phyloP scores from a whole-genome alignment of 2,329 filamentous ascomycete species.

The Rhytidhysteron rufulum region DNA sequence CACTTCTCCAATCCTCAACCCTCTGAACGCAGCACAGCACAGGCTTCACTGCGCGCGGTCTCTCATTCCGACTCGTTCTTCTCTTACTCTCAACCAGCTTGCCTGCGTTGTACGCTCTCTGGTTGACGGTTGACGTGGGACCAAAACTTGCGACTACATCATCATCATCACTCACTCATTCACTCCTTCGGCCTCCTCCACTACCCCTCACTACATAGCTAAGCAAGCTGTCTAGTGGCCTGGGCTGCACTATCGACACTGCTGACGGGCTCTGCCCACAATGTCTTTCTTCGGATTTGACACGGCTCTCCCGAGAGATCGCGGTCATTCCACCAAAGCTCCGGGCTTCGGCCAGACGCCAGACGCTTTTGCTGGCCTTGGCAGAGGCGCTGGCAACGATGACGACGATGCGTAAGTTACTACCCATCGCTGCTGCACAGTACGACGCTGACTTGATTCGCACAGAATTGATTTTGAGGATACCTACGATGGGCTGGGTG shows the following conservation, averaged over 20 bases:
- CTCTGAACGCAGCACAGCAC: no score
- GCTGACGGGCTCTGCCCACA: constrained; percentile 14
- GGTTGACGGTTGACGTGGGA: no score
- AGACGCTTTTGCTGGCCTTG: constrained; percentile 85
- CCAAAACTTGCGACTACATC: no score
- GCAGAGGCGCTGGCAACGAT: constrained; percentile 50
- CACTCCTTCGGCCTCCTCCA: no score
- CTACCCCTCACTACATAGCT: no score
- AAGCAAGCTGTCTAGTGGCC: constrained; percentile 1
- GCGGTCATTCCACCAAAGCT: constrained; percentile 62
- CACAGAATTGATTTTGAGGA: constrained; percentile 83
- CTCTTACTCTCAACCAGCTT: no score
- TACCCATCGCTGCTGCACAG: not conserved
- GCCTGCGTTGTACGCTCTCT: no score
- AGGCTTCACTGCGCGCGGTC: no score
- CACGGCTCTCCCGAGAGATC: constrained; percentile 60
- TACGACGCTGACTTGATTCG: not conserved
- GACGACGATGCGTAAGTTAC: constrained; percentile 58
- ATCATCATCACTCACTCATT: no score
- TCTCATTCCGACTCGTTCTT: no score
- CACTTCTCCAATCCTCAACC: no score
- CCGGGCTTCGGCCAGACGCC: constrained; percentile 78
- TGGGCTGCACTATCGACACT: constrained; percentile 23
- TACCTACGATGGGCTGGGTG: constrained; percentile 91
- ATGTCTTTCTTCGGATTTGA: constrained; percentile 97